Evolutionary conservation across 805 yeast species (phyloP).

Genomic region (Kodamaea laetipori): DNA sequence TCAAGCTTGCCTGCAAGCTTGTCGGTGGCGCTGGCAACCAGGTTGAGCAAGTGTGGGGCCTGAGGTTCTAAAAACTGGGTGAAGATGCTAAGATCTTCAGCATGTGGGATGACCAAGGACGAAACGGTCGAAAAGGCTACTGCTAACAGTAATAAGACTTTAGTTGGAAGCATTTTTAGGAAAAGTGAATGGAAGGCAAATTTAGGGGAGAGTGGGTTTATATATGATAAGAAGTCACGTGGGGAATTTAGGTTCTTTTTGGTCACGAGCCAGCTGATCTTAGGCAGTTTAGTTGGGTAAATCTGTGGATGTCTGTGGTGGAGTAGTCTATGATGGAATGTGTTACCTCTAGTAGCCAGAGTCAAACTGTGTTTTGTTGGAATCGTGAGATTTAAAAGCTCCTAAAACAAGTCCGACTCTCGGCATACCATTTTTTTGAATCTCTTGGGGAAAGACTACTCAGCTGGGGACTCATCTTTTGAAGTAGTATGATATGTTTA

Average conservation of each 20-base stretch:
- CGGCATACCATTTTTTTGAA: too few relatives aligned
- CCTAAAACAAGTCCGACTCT: too few relatives aligned
- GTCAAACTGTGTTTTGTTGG: too few relatives aligned
- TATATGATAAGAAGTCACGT: conserved; percentile 7
- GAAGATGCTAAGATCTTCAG: conserved; percentile 9
- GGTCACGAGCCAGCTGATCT: too few relatives aligned
- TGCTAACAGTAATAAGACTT: conserved; percentile 8
- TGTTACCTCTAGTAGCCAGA: too few relatives aligned
- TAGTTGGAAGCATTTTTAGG: conserved; percentile 11
- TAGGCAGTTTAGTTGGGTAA: too few relatives aligned
- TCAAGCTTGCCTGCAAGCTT: conserved; percentile 4
- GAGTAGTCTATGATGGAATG: too few relatives aligned
- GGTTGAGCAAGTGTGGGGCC: background rate
- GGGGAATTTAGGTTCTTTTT: background rate
- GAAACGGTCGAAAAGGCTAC: conserved; percentile 5
- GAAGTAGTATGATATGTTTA: too few relatives aligned
- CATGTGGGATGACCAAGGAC: conserved; percentile 9
- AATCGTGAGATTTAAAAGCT: too few relatives aligned
- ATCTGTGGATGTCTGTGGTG: too few relatives aligned
- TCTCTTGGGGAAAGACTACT: too few relatives aligned
- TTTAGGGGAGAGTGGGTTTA: background rate
- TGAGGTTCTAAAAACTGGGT: conserved; percentile 5
- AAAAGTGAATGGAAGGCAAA: conserved; percentile 6
- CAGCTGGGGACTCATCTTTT: too few relatives aligned
- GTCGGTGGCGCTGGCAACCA: background rate